Percentiles rank a stretch among this genome's conserved stretches.
These are phyloP conservation scores for Pseudogymnoascus sp. DNA, from an alignment of 2,329 filamentous ascomycete genomes.

Conservation along the genomic window DNA sequence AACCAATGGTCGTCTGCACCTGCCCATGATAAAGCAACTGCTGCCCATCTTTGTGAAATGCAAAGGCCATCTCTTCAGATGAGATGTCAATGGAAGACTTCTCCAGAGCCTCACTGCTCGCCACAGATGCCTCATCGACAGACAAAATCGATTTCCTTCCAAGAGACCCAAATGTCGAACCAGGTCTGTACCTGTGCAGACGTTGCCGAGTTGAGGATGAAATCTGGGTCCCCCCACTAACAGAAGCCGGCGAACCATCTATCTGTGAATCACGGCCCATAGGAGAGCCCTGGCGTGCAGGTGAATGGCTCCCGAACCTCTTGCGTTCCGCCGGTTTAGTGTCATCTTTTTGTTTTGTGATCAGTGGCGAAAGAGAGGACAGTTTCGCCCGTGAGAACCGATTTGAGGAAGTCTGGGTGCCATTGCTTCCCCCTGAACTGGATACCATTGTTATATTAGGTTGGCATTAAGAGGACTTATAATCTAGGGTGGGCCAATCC, in stretches of 20 bases:
- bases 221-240: not conserved
- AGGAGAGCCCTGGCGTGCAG: not conserved
- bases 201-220: not conserved
- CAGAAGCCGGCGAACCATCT: not conserved
- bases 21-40: constrained; percentile 45
- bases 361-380: not conserved
- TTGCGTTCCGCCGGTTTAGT: not conserved
- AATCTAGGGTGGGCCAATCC: not conserved
- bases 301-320: not conserved
- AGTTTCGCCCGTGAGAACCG: constrained; percentile 2
- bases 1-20: constrained; percentile 60
- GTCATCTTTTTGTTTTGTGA: not conserved
- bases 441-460: constrained; percentile 8
- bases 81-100: constrained; percentile 19
- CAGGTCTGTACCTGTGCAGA: constrained; percentile 26
- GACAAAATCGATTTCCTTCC: constrained; percentile 25
- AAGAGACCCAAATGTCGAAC: constrained; percentile 29
- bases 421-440: constrained; percentile 3
- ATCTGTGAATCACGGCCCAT: constrained; percentile 3
- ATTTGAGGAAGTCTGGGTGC: not conserved
- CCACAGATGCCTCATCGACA: constrained; percentile 22
- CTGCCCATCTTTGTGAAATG: not conserved
- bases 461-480: constrained; percentile 4
- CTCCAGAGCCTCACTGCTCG: constrained; percentile 19
- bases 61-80: constrained; percentile 2